Evolutionary conservation across 192 early-diverging fungal species (phyloP), one percentile per base, ranked within the genome.

Genomic region (Coemansia sp.): DNA sequence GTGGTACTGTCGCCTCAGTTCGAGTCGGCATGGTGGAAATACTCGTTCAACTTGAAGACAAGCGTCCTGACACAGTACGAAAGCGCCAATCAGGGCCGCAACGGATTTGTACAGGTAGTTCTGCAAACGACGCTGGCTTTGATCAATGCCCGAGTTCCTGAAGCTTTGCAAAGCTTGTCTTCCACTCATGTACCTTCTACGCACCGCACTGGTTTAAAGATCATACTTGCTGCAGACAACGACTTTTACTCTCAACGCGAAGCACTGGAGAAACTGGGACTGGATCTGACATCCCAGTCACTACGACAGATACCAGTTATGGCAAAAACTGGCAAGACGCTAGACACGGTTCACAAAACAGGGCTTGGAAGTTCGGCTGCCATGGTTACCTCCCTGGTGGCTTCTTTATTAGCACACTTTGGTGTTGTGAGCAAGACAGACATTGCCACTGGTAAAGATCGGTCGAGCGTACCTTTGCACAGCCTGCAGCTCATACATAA

Each of bases 161-260:
- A 16, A 2, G 53, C 23, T 7, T 39, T 70, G 23, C 45, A 48
- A 21, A 8, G 19, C 9, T 19, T 57, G 15, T 26, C 19, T 2
- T 30, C 18, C 2, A 18, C 33, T 0, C 11, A 20, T 15, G n/a
- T 26, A 20, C 12, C 33, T 12, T 19, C 56, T 14, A 37, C 33
- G 5, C 23, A 30, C 10, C 50, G 46, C 7, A 30, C 14, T 6
- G 86, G 88, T 10, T 67, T 95, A 14, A 80, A 82, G 44, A 85
- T 99, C 39, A 62, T 79, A 9, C 87, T 99, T 40, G 65, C 88
- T 15, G 94, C 90, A n/a, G 84, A 92, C 79, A 99, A 97, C 62
- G 97, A 99, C 72, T 99, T 99, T 72, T 99, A 99, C 70, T 99
- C 97, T 12, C 95, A 97, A 79, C 81, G 87, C n/a, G 83, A 40